Evolutionary conservation across 805 yeast genomes (phyloP), one percentile per base, ranked within the genome.

Genomic region (Ascoidea tarda): DNA sequence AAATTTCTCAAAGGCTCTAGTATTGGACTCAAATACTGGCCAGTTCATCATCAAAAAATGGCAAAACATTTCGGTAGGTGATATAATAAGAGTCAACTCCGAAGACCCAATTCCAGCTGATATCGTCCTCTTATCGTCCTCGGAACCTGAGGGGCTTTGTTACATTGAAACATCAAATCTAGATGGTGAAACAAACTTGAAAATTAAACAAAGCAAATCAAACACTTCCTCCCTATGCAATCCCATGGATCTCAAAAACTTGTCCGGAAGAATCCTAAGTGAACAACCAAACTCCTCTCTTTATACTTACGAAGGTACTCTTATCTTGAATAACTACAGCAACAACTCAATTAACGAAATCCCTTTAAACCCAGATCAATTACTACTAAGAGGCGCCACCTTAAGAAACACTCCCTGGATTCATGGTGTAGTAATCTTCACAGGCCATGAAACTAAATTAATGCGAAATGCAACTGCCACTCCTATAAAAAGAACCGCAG

Each of bases 391-490:
- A 69, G 99, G 99, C 56, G 99, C 99, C 5, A 88, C 93, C 4
- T 72, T 93, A 57, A 77, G 97, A 67, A 93, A 93, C 63, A 95
- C 99, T 0, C 86, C 82, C 47, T 93, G 96, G 97, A 80, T 93
- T 47, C 87, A 87, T 60, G 99, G 99, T 28, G 74, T 88, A 51
- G 97, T 87, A 1, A 79, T 93, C 1, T 93, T 91, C 65, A 93
- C 99, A 0, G 99, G 99, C 21, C 99, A 95, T 65, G 99, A 93
- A 69, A 93, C 99, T 0, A 93, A 93, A 63, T 74, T 93, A 58
- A 91, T 93, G 98, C 80, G 99, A 64, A 93, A 93, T 69, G 99
- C 99, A 16, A 90, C 98, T 1, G 97, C 99, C 1, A 83, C 99
- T 1, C 99, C 99, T 8, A 95, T 93, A 62, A 93, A 93, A 65